Conservation (phyloP, 768 basidiomycete genomes). For the Boletus tylopilopsis region DNA sequence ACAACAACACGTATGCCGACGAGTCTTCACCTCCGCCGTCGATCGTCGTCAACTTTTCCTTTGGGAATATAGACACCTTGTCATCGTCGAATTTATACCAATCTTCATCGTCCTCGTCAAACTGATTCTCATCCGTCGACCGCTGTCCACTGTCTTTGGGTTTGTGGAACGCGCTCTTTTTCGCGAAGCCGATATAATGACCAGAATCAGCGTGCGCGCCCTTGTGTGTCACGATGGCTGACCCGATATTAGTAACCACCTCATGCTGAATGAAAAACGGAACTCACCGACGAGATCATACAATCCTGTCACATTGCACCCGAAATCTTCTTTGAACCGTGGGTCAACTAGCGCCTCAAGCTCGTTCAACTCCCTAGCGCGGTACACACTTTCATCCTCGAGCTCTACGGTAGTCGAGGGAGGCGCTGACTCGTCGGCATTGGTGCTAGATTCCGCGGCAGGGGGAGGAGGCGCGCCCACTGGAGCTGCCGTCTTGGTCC, state of each 20-base stretch:
- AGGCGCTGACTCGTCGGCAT: conserved; percentile 45
- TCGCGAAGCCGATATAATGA: conserved; percentile 92
- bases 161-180: conserved; percentile 67
- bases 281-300: conserved; percentile 88
- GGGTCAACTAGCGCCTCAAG: conserved; percentile 62
- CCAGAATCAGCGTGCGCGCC: conserved; percentile 93
- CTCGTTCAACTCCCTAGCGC: conserved; percentile 61
- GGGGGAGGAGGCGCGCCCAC: conserved; percentile 17
- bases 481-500: conserved; percentile 47
- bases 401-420: conserved; percentile 33
- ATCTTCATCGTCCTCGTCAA: conserved; percentile 55
- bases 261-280: neutral
- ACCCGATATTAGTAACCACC: neutral
- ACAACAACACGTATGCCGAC: conserved; percentile 85
- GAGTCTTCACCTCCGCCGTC: conserved; percentile 94
- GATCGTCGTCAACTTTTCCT: conserved; percentile 77
- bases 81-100: conserved; percentile 99
- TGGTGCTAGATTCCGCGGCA: conserved; percentile 29
- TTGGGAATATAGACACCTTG: conserved; percentile 82
- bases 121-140: neutral
- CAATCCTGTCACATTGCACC: conserved; percentile 72
- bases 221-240: conserved; percentile 95
- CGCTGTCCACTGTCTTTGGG: neutral
- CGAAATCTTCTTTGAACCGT: conserved; percentile 62
- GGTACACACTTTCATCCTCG: conserved; percentile 61